phyloP scores from a whole-genome alignment of 2,329 filamentous ascomycete genomes.

The Hypoxylon sp. region DNA sequence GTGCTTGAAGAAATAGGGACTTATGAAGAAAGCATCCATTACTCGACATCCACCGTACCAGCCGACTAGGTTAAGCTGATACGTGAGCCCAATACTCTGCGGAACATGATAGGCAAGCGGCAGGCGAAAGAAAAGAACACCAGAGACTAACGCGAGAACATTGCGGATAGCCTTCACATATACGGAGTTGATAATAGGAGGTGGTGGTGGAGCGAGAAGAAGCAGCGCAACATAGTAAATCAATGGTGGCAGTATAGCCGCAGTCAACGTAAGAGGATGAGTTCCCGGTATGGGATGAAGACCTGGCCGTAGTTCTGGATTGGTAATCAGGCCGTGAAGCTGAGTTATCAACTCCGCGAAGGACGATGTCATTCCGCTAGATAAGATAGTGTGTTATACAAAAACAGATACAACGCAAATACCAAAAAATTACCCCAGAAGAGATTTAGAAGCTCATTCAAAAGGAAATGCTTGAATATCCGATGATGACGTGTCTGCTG shows the following conservation, averaged over 20 bases:
- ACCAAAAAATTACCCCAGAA: too few relatives aligned
- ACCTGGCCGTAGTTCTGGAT: slow-evolving; percentile 47
- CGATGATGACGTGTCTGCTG: too few relatives aligned
- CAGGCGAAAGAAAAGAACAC: slow-evolving; percentile 52
- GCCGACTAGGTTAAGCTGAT: slow-evolving; percentile 54
- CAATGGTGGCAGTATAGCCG: slow-evolving; percentile 51
- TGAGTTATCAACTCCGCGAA: slow-evolving; percentile 4
- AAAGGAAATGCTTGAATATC: too few relatives aligned
- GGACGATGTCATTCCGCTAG: slow-evolving; percentile 1
- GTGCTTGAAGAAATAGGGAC: slow-evolving; percentile 50
- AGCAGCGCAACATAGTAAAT: slow-evolving; percentile 54
- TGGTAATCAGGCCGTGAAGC: slow-evolving; percentile 40
- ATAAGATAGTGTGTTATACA: too few relatives aligned
- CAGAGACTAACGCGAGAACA: slow-evolving; percentile 48
- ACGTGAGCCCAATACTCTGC: slow-evolving; percentile 55
- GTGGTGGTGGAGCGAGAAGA: slow-evolving; percentile 51
- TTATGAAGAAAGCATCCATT: slow-evolving; percentile 55
- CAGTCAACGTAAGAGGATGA: slow-evolving; percentile 49
- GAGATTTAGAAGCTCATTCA: too few relatives aligned
- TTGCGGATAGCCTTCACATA: slow-evolving; percentile 48
- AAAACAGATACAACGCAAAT: too few relatives aligned
- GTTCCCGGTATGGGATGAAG: slow-evolving; percentile 53
- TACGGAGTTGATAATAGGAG: slow-evolving; percentile 45
- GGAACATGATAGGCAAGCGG: slow-evolving; percentile 54
- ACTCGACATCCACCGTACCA: slow-evolving; percentile 53